A percentile compares a stretch with the other conserved stretches of the same genome.
Evolutionary conservation across 2,329 filamentous ascomycete genomes (phyloP).

Genomic region (Aspergillus vadensis): DNA sequence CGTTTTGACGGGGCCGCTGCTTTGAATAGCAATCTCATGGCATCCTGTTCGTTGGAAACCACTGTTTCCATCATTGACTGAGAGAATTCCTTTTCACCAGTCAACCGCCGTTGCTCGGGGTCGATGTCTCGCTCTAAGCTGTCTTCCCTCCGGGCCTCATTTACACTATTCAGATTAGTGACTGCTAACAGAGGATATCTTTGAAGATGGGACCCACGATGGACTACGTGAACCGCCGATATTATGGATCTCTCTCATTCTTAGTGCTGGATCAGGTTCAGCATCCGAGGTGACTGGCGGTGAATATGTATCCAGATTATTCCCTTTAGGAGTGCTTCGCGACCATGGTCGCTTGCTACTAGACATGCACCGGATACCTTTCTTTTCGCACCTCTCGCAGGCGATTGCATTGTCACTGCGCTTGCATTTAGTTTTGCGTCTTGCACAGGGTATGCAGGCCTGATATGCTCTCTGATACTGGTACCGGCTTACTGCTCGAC

Average conservation of each 20-base stretch:
- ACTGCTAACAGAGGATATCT: neutral
- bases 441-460: slow-evolving; percentile 50
- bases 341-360: slow-evolving; percentile 30
- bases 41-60: slow-evolving; percentile 55
- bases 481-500: slow-evolving; percentile 21
- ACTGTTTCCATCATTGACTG: slow-evolving; percentile 51
- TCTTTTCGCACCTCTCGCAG: slow-evolving; percentile 46
- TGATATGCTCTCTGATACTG: slow-evolving; percentile 52
- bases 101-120: no score
- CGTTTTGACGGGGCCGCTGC: slow-evolving; percentile 45
- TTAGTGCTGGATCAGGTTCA: neutral
- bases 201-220: neutral
- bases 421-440: slow-evolving; percentile 50
- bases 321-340: slow-evolving; percentile 2
- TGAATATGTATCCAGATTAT: neutral
- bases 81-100: slow-evolving; percentile 23
- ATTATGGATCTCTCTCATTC: neutral
- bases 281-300: neutral
- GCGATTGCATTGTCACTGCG: slow-evolving; percentile 33
- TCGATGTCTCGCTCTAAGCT: no score
- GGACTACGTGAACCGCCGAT: neutral
- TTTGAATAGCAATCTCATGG: slow-evolving; percentile 53
- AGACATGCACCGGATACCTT: slow-evolving; percentile 48
- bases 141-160: neutral
- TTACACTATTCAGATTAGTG: neutral